Evolutionary conservation across 1,284 basidiomycete species (phyloP).

Genomic region (Marasmius sp.): DNA sequence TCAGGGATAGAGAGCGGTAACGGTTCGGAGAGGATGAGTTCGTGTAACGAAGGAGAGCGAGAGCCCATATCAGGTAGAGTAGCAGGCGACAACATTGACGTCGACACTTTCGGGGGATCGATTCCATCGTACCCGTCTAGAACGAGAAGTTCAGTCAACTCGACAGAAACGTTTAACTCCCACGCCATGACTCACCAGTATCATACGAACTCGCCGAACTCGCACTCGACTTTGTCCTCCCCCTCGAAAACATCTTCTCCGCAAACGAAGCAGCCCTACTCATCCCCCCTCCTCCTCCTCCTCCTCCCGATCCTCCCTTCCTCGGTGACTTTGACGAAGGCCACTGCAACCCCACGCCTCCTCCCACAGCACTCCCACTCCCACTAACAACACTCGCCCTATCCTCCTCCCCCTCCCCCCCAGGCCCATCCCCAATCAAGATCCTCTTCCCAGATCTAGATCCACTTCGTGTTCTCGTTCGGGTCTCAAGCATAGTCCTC

Average conservation of each 20-base stretch:
- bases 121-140: constrained; percentile 8
- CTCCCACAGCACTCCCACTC: background rate
- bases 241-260: constrained; percentile 51
- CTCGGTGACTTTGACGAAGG: constrained; percentile 48
- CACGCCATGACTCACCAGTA: constrained; percentile 28
- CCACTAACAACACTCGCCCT: constrained; percentile 20
- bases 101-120: constrained; percentile 5
- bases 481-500: constrained; percentile 7
- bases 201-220: constrained; percentile 38
- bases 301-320: constrained; percentile 37
- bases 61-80: background rate
- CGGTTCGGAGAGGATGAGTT: constrained; percentile 4
- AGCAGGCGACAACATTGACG: background rate
- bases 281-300: constrained; percentile 33
- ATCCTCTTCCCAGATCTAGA: constrained; percentile 5
- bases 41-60: constrained; percentile 6
- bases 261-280: constrained; percentile 52
- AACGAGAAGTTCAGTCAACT: too few relatives aligned
- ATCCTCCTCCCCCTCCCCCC: background rate
- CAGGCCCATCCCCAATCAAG: background rate
- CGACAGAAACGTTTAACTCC: too few relatives aligned
- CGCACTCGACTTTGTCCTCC: constrained; percentile 47
- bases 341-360: constrained; percentile 34
- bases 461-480: constrained; percentile 9
- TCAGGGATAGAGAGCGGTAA: background rate